Conservation (phyloP, 768 basidiomycete species). For the Trametes cinnabarina region DNA sequence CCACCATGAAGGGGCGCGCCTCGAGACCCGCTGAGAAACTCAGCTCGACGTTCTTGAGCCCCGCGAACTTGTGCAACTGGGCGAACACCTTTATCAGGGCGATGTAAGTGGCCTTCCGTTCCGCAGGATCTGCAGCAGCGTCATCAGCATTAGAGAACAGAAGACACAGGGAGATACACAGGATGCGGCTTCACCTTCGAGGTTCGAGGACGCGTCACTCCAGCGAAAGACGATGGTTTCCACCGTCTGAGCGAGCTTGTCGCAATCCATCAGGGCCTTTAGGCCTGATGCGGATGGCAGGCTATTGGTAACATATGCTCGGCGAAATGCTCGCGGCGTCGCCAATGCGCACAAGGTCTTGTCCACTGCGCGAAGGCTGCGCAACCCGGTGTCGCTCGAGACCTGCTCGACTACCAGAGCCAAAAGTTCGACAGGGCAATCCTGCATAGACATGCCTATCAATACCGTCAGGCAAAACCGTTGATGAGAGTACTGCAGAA, state of each 20-base stretch:
- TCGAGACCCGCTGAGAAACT: slow-evolving; percentile 7
- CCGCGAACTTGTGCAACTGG: neutral
- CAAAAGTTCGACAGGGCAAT: slow-evolving; percentile 16
- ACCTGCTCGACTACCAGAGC: slow-evolving; percentile 9
- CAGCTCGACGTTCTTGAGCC: slow-evolving; percentile 4
- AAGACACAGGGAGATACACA: neutral
- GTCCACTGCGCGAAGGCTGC: slow-evolving; percentile 13
- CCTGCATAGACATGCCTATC: slow-evolving; percentile 1
- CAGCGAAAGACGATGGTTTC: slow-evolving; percentile 12
- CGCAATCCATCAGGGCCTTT: slow-evolving; percentile 2
- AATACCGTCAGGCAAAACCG: neutral
- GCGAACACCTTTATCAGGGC: neutral
- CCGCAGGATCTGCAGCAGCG: neutral
- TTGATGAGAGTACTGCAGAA: no score
- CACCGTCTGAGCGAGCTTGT: slow-evolving; percentile 4
- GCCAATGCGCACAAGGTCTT: slow-evolving; percentile 15
- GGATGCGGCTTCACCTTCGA: neutral
- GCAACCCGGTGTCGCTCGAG: slow-evolving; percentile 1
- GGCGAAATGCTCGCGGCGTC: slow-evolving; percentile 14
- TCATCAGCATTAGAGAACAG: neutral
- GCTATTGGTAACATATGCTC: slow-evolving; percentile 12
- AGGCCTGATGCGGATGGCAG: neutral
- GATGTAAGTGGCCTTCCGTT: neutral
- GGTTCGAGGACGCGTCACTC: neutral
- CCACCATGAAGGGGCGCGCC: neutral